These are phyloP conservation scores for Flaveria trinervia DNA, from an alignment of 129 eudicot species.

Conservation along the genomic window DNA sequence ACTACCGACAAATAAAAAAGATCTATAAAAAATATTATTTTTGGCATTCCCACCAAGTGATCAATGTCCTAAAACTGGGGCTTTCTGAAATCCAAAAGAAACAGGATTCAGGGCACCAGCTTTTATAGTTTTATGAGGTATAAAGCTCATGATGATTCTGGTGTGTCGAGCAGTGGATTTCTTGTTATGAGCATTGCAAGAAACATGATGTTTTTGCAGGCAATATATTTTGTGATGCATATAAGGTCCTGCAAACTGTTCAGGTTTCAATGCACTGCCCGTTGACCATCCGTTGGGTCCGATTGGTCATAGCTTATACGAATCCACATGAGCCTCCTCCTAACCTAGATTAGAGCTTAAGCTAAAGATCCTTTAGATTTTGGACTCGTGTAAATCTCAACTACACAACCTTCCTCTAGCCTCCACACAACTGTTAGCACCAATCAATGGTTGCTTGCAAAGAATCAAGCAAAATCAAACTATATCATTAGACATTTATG, in stretches of 20 bases:
- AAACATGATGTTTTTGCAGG: not conserved
- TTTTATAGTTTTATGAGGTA: not conserved
- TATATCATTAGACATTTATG: not conserved
- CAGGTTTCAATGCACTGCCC: not conserved
- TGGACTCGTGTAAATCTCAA: not conserved
- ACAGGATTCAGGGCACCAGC: not conserved
- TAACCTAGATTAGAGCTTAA: conserved; percentile 1
- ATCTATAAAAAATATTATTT: not conserved
- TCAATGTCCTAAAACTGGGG: not conserved
- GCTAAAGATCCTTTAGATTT: not conserved
- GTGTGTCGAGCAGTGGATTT: not conserved
- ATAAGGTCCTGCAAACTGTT: not conserved
- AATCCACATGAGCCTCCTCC: not conserved
- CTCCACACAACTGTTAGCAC: conserved; percentile 1
- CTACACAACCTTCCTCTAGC: not conserved
- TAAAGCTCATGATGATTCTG: not conserved
- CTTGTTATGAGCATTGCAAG: not conserved
- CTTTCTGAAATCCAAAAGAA: not conserved
- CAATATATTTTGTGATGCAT: not conserved
- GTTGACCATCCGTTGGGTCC: not conserved
- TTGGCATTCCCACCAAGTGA: not conserved
- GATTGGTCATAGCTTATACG: not conserved
- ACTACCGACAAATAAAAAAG: not conserved
- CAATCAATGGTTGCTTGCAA: not conserved
- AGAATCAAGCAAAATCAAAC: conserved; percentile 9